Evolutionary conservation across 345 rosid species (phyloP), one percentile per base, ranked within the genome.

Genomic region (Clausena lansium): DNA sequence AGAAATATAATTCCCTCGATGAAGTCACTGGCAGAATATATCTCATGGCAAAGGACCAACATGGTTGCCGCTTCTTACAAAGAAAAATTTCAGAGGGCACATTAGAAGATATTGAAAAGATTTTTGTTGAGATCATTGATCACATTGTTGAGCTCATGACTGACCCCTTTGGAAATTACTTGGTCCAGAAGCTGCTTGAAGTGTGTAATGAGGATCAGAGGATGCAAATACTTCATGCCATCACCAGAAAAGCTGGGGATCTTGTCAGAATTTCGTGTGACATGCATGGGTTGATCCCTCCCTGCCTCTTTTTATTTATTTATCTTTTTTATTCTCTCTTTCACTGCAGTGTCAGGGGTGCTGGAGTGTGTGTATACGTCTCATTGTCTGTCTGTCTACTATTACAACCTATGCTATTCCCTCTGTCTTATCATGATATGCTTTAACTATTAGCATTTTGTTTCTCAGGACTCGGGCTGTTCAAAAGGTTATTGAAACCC

Each of bases 131-230:
- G 89, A 86, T 93, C 82, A 89, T 88, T 77, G 90, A 87, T 78
- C 82, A 87, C 66, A 81, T 90, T 64, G 87, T 88, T 47, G 97
- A 93, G 80, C 88, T 91, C 54, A 93, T 93, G 95, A 73, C 85
- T 35, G 92, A 93, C 76, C 92, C 95, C 4, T 91, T 91, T 78
- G 97, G 94, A 75, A 93, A 93, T 72, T 91, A 91, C 80, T 79
- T 93, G 30, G 93, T 91, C 73, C 97, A 91, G 80, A 91, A 91
- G 87, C 86, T 88, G 67, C 92, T 90, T 8, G 98, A 93, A 84
- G 98, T 91, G 30, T 93, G 98, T 77, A 75, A 76, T 22, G 98
- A 89, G 71, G 87, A 83, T 67, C 98, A 93, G 81, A 78, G 81
- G 36, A 88, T 88, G 84, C 83, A 77, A 83, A 89, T 93, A 68